These are phyloP conservation scores for Venturia oleaginea DNA, from an alignment of 2,329 filamentous ascomycete species.

Conservation along the genomic window DNA sequence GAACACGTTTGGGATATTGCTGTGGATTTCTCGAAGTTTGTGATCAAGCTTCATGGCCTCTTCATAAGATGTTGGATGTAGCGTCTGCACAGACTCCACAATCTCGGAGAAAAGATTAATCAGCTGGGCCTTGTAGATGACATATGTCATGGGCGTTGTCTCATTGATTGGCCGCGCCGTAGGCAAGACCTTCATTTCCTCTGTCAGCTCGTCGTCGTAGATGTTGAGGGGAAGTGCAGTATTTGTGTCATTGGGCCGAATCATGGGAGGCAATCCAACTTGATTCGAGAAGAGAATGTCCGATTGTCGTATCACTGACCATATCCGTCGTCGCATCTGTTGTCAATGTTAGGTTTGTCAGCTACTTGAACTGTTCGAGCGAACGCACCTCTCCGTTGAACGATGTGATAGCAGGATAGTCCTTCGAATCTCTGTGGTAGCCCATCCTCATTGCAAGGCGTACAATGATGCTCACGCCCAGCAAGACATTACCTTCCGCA, in stretches of 20 bases:
- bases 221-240: conserved; percentile 67
- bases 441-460: conserved; percentile 36
- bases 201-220: conserved; percentile 71
- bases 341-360: conserved; percentile 63
- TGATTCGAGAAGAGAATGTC: conserved; percentile 74
- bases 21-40: conserved; percentile 46
- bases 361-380: conserved; percentile 72
- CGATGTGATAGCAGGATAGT: conserved; percentile 25
- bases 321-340: conserved; percentile 58
- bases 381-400: conserved; percentile 43
- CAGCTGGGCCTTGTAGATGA: conserved; percentile 65
- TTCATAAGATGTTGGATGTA: conserved; percentile 53
- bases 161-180: conserved; percentile 58
- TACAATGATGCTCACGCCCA: conserved; percentile 51
- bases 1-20: conserved; percentile 70
- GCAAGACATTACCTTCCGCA: conserved; percentile 58
- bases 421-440: conserved; percentile 31
- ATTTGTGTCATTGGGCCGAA: conserved; percentile 66
- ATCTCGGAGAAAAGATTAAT: conserved; percentile 63
- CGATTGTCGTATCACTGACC: conserved; percentile 61
- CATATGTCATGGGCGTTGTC: conserved; percentile 67
- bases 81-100: conserved; percentile 55
- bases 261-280: conserved; percentile 52
- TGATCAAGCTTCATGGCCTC: conserved; percentile 52
- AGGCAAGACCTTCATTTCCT: conserved; percentile 58